Conservation (phyloP, 1,284 basidiomycete species). For the Malassezia arunalokei region DNA sequence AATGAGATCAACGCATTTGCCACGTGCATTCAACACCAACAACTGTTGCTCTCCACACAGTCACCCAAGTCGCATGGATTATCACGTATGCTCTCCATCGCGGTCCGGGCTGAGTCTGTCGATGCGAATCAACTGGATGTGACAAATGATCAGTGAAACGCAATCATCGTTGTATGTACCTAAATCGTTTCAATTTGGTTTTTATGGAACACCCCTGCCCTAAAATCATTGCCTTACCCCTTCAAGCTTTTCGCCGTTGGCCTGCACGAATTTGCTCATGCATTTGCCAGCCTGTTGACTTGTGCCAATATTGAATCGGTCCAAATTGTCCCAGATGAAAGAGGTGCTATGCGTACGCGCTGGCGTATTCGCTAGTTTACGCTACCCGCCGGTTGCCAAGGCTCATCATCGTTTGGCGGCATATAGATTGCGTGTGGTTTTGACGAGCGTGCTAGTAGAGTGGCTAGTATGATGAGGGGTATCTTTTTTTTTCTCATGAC, state of each 20-base stretch:
- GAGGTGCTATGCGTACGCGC: constrained; percentile 81
- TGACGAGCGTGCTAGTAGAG: constrained; percentile 80
- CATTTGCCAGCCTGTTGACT: constrained; percentile 56
- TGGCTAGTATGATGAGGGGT: constrained; percentile 69
- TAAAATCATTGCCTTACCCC: constrained; percentile 42
- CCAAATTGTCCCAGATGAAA: constrained; percentile 57
- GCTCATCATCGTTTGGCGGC: constrained; percentile 66
- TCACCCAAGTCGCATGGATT: too few species aligned
- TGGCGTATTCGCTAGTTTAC: constrained; percentile 78
- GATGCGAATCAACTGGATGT: constrained; percentile 19
- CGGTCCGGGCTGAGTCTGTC: too few species aligned
- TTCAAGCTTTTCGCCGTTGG: constrained; percentile 45
- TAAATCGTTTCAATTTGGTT: constrained; percentile 35
- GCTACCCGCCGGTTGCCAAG: constrained; percentile 60
- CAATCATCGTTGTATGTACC: constrained; percentile 42
- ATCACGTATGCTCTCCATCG: too few species aligned
- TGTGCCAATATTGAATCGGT: constrained; percentile 70
- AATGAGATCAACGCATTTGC: too few species aligned
- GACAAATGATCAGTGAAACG: constrained; percentile 34
- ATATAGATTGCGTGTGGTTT: constrained; percentile 77
- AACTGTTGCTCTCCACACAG: too few species aligned
- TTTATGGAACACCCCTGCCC: constrained; percentile 37
- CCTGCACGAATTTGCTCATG: constrained; percentile 39
- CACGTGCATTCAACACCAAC: too few species aligned
- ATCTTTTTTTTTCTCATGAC: constrained; percentile 81